Base-by-base conservation (phyloP, 805 yeast species). In the Candida awuae region DNA sequence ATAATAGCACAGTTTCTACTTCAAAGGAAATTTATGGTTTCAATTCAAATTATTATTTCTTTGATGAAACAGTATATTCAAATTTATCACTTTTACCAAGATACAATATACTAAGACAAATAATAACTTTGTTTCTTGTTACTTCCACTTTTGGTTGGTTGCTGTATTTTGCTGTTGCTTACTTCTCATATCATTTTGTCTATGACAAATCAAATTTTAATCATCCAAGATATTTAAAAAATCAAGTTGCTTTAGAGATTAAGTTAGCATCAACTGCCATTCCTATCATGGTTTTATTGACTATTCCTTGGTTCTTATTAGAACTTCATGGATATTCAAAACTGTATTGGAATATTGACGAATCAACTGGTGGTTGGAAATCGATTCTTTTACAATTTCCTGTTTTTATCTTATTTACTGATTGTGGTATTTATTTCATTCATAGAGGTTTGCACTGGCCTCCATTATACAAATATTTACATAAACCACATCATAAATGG, bases 401-500 rank as follows among this genome's bases (percentile, higher is more conserved):
- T 2, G 62, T 73, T 22, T 90, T 90, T 63, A 73, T 92, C 48
- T 72, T 92, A 70, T 92, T 92, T 61, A 92, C 98, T 2, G 98
- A 92, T 64, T 81, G 86, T 59, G 83, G 90, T 41, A 87, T 92
- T 54, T 92, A 92, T 61, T 70, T 83, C 55, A 81, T 87, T 51
- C 98, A 92, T 66, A 78, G 97, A 58, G 75, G 84, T 74, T 71
- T 92, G 55, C 98, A 92, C 61, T 86, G 92, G 85, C 97, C 96
- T 17, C 51, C 70, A 14, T 80, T 92, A 29, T 92, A 92, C 75
- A 88, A 82, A 67, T 61, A 54, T 19, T 67, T 92, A 46, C 98
- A 92, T 68, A 92, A 92, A 67, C 97, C 97, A 10, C 98, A 92
- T 63, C 98, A 92, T 73, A 92, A 92, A 66, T 92, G 98, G 98